Conservation (phyloP, 2,329 filamentous ascomycete species). For the Dactylellina leptospora region DNA sequence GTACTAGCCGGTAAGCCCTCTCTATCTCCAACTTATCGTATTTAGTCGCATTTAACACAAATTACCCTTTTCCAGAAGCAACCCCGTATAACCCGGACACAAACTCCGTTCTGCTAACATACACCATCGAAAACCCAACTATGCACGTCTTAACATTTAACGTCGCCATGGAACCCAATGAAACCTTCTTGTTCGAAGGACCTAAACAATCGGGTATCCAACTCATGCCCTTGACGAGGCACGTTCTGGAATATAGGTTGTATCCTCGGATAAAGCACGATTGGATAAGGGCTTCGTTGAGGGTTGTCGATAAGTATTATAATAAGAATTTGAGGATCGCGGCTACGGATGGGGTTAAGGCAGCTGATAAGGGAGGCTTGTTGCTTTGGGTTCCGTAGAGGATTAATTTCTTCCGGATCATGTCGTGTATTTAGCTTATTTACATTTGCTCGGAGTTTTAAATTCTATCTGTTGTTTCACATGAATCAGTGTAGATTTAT, state of each 20-base stretch:
- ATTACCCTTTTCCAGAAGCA: slow-evolving; percentile 12
- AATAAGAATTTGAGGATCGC: slow-evolving; percentile 86
- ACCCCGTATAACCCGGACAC: slow-evolving; percentile 38
- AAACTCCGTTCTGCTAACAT: slow-evolving; percentile 63
- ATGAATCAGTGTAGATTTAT: no score
- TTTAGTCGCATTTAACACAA: slow-evolving; percentile 57
- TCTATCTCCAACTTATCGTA: slow-evolving; percentile 60
- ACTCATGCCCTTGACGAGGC: slow-evolving; percentile 80
- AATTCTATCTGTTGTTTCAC: no score
- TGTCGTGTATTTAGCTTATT: no score
- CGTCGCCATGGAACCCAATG: slow-evolving; percentile 87
- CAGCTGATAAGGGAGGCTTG: slow-evolving; percentile 70
- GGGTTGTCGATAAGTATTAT: slow-evolving; percentile 89
- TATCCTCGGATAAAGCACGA: slow-evolving; percentile 68
- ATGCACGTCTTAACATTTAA: slow-evolving; percentile 95
- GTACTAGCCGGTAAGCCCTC: slow-evolving; percentile 70
- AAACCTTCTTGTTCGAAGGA: slow-evolving; percentile 92
- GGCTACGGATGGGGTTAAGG: slow-evolving; percentile 76
- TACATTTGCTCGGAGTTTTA: no score
- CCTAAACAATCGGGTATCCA: slow-evolving; percentile 82
- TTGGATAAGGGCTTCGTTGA: slow-evolving; percentile 77
- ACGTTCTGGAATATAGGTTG: slow-evolving; percentile 76
- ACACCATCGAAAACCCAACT: slow-evolving; percentile 90
- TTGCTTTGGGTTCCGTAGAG: slow-evolving; percentile 68
- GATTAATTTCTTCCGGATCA: neutral